These are phyloP conservation scores for Populus pruinosa DNA, from an alignment of 345 rosid species.

Conservation along the genomic window DNA sequence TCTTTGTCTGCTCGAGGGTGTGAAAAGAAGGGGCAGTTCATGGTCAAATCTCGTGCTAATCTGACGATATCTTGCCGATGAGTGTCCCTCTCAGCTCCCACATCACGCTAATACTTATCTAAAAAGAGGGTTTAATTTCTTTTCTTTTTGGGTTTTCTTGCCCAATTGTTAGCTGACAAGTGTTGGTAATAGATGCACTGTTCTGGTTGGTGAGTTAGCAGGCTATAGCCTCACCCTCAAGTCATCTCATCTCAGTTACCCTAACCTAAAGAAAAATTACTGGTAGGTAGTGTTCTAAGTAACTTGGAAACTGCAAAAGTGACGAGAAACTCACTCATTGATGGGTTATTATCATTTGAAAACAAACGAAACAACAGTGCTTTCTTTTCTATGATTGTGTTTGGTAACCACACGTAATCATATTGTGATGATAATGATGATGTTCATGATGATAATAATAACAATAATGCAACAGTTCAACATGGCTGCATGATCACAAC, in stretches of 20 bases:
- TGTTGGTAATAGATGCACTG: not conserved
- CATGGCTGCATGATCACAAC: slow-evolving; percentile 24
- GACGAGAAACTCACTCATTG: not conserved
- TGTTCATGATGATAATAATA: slow-evolving; percentile 16
- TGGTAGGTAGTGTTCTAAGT: not conserved
- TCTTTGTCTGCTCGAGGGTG: slow-evolving; percentile 35
- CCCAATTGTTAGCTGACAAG: not conserved
- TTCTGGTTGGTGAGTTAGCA: slow-evolving; percentile 26
- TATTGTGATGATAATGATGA: slow-evolving; percentile 15
- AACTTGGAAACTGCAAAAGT: slow-evolving; percentile 10
- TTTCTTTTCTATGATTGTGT: slow-evolving; percentile 20
- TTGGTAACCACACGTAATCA: slow-evolving; percentile 28
- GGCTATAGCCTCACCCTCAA: not conserved
- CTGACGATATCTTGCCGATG: slow-evolving; percentile 16
- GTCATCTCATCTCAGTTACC: not conserved
- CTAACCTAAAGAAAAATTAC: not conserved
- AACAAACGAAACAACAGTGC: slow-evolving; percentile 17
- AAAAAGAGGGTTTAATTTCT: not conserved
- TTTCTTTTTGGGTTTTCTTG: not conserved
- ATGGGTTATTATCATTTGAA: slow-evolving; percentile 14
- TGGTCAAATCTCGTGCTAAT: slow-evolving; percentile 42
- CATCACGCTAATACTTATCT: slow-evolving; percentile 9
- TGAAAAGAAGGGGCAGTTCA: not conserved
- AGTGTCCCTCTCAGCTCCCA: slow-evolving; percentile 20
- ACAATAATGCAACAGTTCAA: not conserved